phyloP scores from a whole-genome alignment of 1,284 basidiomycete species.

The Mycena sp. region DNA sequence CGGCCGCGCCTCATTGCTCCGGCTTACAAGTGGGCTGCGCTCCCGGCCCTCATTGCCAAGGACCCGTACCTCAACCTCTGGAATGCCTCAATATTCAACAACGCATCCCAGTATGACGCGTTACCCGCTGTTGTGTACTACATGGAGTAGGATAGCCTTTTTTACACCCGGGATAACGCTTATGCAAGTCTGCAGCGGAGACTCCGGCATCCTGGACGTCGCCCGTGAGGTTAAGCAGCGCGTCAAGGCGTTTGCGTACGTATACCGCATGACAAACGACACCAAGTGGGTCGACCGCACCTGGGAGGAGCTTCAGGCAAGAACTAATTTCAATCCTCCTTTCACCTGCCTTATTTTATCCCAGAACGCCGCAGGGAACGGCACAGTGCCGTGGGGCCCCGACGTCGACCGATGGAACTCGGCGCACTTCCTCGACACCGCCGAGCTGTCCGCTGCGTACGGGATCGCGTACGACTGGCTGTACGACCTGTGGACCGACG shows the following conservation, averaged over 20 bases:
- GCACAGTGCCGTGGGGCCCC: constrained; percentile 63
- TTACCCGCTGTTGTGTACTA: constrained; percentile 74
- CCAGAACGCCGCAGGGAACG: constrained; percentile 76
- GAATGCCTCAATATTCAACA: constrained; percentile 93
- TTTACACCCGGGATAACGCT: background rate
- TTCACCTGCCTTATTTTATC: background rate
- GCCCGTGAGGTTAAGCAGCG: constrained; percentile 91
- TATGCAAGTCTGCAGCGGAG: constrained; percentile 50
- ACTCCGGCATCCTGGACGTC: constrained; percentile 93
- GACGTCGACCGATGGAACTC: constrained; percentile 77
- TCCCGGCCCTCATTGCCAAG: constrained; percentile 81
- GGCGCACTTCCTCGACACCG: constrained; percentile 93
- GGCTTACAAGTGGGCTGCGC: constrained; percentile 94
- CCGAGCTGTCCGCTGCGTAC: constrained; percentile 88
- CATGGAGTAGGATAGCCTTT: constrained; percentile 58
- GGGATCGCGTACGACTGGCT: constrained; percentile 97
- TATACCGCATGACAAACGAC: constrained; percentile 90
- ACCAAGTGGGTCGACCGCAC: constrained; percentile 89
- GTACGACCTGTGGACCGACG: constrained; percentile 84
- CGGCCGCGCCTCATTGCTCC: constrained; percentile 95
- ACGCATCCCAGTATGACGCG: constrained; percentile 80
- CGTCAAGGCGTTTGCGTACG: constrained; percentile 94
- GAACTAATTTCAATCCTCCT: constrained; percentile 30
- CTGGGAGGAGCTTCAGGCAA: constrained; percentile 84
- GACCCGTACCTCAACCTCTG: constrained; percentile 90